Conservation (phyloP, 2,329 filamentous ascomycete species). For the Fonsecaea nubica region DNA sequence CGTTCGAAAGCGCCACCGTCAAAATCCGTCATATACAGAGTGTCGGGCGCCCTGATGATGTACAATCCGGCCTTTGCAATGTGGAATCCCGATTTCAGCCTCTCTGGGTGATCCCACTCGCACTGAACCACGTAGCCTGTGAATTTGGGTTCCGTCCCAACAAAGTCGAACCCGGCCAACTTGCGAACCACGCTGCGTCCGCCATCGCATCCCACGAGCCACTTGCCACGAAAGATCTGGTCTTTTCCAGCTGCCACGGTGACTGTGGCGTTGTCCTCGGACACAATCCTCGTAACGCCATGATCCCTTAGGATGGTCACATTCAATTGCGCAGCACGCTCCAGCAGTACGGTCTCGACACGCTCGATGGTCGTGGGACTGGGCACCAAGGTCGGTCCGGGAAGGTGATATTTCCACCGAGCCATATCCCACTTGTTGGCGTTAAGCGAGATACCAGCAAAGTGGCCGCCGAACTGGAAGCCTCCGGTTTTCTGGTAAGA, state of each 20-base stretch:
- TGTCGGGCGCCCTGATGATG: slow-evolving; percentile 38
- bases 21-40: slow-evolving; percentile 37
- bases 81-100: slow-evolving; percentile 40
- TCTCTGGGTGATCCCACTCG: slow-evolving; percentile 45
- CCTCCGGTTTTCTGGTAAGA: slow-evolving; percentile 35
- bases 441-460: slow-evolving; percentile 43
- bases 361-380: slow-evolving; percentile 32
- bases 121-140: slow-evolving; percentile 47
- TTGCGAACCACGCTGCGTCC: slow-evolving; percentile 50
- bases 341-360: slow-evolving; percentile 36
- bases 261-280: slow-evolving; percentile 15
- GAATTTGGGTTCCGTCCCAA: slow-evolving; percentile 48
- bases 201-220: slow-evolving; percentile 55
- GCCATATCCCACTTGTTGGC: slow-evolving; percentile 46
- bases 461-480: slow-evolving; percentile 46
- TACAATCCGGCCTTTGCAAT: slow-evolving; percentile 43
- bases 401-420: slow-evolving; percentile 29
- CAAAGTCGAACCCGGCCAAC: slow-evolving; percentile 47
- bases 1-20: slow-evolving; percentile 24
- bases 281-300: slow-evolving; percentile 38
- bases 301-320: slow-evolving; percentile 41
- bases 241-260: slow-evolving; percentile 29
- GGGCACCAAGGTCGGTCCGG: slow-evolving; percentile 19
- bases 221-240: slow-evolving; percentile 41
- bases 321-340: slow-evolving; percentile 32